A percentile compares a stretch with the other conserved stretches of the same genome.
Evolutionary conservation across 768 basidiomycete genomes (phyloP).

Genomic region (Russula virescens): DNA sequence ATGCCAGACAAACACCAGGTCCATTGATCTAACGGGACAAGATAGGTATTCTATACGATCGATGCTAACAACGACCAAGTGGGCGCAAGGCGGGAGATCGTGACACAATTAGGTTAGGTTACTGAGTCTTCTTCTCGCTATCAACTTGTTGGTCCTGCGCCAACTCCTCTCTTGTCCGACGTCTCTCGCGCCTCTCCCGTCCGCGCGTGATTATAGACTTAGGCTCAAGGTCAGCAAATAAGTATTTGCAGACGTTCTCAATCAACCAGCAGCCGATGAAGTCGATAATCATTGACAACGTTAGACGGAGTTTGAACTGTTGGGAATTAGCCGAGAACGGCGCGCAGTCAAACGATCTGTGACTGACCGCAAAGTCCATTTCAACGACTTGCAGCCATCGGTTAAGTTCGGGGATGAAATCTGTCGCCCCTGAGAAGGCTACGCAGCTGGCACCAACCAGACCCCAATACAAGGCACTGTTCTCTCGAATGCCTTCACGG

Average conservation of each 20-base stretch:
- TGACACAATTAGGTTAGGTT: conserved; percentile 4
- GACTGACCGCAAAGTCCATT: conserved; percentile 69
- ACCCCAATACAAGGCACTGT: conserved; percentile 89
- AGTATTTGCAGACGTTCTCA: conserved; percentile 73
- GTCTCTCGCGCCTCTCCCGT: conserved; percentile 66
- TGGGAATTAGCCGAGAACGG: conserved; percentile 2
- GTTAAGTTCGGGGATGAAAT: conserved; percentile 93
- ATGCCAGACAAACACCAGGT: conserved; percentile 5
- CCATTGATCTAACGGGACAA: conserved; percentile 18
- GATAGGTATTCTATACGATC: conserved; percentile 22
- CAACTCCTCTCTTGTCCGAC: conserved; percentile 42
- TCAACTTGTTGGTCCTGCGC: conserved; percentile 23
- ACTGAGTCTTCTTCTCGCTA: conserved; percentile 36
- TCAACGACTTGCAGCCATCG: conserved; percentile 96
- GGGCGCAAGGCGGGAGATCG: conserved; percentile 9
- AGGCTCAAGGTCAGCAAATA: conserved; percentile 87
- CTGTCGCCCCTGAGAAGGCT: conserved; percentile 89
- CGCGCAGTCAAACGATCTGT: not conserved
- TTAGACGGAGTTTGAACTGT: conserved; percentile 81
- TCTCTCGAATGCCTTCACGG: conserved; percentile 96
- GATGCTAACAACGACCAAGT: conserved; percentile 15
- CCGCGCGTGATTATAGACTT: conserved; percentile 80
- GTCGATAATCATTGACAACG: conserved; percentile 77
- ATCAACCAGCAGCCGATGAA: conserved; percentile 84
- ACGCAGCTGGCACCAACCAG: conserved; percentile 84